These are phyloP conservation scores for Sedum album DNA, from an alignment of 164 flowering plant genomes.

Conservation along the genomic window DNA sequence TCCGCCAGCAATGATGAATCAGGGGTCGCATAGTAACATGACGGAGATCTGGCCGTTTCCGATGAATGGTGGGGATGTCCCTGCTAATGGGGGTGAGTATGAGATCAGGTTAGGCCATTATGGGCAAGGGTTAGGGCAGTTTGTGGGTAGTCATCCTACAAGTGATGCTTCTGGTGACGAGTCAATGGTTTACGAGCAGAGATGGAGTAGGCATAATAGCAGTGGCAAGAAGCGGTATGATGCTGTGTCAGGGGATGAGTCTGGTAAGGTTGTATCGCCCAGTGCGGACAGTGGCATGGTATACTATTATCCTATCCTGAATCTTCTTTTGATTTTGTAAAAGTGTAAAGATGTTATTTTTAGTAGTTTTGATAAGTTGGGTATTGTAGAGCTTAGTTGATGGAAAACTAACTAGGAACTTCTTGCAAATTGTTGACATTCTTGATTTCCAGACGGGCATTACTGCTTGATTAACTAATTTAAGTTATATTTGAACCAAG, in stretches of 20 bases:
- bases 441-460: background rate
- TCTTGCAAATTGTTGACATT: background rate
- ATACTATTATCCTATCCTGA: background rate
- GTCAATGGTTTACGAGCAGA: conserved; percentile 16
- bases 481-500: background rate
- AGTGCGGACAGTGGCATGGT: conserved; percentile 33
- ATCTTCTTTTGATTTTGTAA: background rate
- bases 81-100: conserved; percentile 20
- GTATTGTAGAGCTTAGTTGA: background rate
- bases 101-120: conserved; percentile 21
- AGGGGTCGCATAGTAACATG: conserved; percentile 21
- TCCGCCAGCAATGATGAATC: conserved; percentile 35
- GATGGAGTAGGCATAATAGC: conserved; percentile 10
- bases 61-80: conserved; percentile 17
- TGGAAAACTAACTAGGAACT: background rate
- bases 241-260: conserved; percentile 25
- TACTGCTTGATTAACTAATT: background rate
- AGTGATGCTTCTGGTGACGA: conserved; percentile 13
- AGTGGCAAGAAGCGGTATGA: conserved; percentile 28
- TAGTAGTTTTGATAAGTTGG: background rate
- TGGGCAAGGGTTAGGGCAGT: conserved; percentile 22
- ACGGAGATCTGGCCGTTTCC: conserved; percentile 55
- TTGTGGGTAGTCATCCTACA: conserved; percentile 11
- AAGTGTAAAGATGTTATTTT: conserved; percentile 2
- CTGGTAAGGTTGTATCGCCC: conserved; percentile 20